Conservation (phyloP, 495 filamentous ascomycete genomes). For the Penicillium steckii region DNA sequence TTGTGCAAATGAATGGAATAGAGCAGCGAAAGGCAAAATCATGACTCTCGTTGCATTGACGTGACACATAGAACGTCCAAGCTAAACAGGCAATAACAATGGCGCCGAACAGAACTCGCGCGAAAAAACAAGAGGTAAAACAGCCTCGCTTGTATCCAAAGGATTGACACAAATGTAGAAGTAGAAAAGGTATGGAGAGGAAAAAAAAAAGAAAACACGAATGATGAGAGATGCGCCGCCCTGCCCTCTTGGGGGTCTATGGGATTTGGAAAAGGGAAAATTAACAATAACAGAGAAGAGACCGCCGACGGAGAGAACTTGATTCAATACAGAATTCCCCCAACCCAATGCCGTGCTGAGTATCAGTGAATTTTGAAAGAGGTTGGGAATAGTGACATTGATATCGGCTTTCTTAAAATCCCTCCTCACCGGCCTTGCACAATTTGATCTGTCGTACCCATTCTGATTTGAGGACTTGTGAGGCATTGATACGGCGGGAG, state of each 20-base stretch:
- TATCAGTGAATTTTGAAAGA: no score
- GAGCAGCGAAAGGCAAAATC: constrained; percentile 32
- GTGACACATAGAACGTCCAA: constrained; percentile 36
- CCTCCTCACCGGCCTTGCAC: constrained; percentile 94
- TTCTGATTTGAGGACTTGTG: constrained; percentile 95
- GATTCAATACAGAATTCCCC: not conserved
- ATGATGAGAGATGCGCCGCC: no score
- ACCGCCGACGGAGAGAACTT: not conserved
- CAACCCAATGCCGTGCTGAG: not conserved
- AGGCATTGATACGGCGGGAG: constrained; percentile 86
- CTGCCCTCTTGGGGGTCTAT: no score
- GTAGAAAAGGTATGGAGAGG: not conserved
- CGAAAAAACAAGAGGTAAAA: constrained; percentile 15
- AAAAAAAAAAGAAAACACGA: not conserved
- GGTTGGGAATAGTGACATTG: no score
- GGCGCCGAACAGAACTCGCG: constrained; percentile 24
- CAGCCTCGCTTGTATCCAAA: constrained; percentile 29
- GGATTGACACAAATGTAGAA: not conserved
- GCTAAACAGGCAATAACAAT: constrained; percentile 15
- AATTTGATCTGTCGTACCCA: constrained; percentile 97
- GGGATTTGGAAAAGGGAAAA: not conserved
- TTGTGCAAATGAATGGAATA: no score
- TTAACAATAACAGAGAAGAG: not conserved
- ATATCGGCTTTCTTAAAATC: constrained; percentile 49
- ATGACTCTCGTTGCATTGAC: constrained; percentile 50